Base-by-base conservation (phyloP, 176 grass and related monocot species). In the Carex myosuroides region DNA sequence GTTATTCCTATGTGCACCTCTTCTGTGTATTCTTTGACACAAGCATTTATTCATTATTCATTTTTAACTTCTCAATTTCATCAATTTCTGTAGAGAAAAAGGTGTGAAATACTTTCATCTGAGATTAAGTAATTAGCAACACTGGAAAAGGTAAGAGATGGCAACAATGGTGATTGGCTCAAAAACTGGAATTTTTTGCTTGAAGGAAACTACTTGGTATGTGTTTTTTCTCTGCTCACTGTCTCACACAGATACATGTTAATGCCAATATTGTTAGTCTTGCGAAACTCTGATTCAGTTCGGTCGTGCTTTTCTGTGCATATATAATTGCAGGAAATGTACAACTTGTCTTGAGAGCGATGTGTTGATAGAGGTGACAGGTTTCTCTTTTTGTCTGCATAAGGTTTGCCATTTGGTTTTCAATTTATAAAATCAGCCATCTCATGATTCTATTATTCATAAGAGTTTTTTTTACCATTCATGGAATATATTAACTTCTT, bases 181-280 rank as follows among this genome's bases (percentile, higher is more conserved):
- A 46, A 82, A 82, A 63, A 14, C 12, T 82, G 79, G 79, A 65
- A 24, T 65, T 26, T 82, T 82, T 11, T 64, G 33, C 61, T 17
- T 82, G 16, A 55, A 82, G 37, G 79, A 64, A 21, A 82, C 14
- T 46, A 82, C 79, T 46, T 82, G 79, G 79, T 82, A 82, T 64
- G 12, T 24, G 18, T 74, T 44, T 53, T 26, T 14, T 6, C 42
- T 74, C 44, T 24, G 12, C 70, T 53, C 21, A 52, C 1, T 5
- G 42, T 13, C 21, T 73, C 42, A 26, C 42, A 11, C 11, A 6
- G 20, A 59, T 59, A 73, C 70, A 74, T 14, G 52, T 6, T 74
- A 5, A 24, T 74, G 58, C 13, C 41, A 14, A 46, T 64, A 5
- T 13, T 79, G 22, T 81, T 63, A 13, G 6, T 81, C 41, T 63